Evolutionary conservation across 2,329 filamentous ascomycete genomes (phyloP).

Genomic region (Curvularia lunata): DNA sequence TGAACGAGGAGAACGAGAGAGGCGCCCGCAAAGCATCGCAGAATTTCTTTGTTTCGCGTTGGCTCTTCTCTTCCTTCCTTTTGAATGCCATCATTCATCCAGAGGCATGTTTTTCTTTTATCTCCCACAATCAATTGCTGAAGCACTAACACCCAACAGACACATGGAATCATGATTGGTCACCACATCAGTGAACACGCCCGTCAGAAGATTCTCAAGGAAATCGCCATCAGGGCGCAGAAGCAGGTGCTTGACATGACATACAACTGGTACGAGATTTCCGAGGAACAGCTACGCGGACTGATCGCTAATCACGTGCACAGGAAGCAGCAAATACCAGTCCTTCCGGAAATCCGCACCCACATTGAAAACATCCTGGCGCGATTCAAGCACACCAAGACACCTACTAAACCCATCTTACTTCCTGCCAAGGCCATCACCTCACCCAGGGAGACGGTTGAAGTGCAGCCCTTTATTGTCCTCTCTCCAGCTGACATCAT

Average conservation of each 20-base stretch:
- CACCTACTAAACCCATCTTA: constrained; percentile 62
- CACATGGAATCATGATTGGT: constrained; percentile 73
- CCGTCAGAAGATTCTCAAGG: constrained; percentile 73
- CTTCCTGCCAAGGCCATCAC: constrained; percentile 75
- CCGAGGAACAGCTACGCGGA: constrained; percentile 7
- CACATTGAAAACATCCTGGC: constrained; percentile 76
- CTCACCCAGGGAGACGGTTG: constrained; percentile 75
- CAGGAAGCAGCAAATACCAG: constrained; percentile 66
- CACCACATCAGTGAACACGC: constrained; percentile 93
- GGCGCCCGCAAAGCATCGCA: constrained; percentile 71
- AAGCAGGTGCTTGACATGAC: constrained; percentile 79
- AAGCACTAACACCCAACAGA: constrained; percentile 53
- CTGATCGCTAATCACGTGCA: constrained; percentile 31
- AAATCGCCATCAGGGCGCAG: constrained; percentile 81
- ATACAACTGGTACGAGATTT: constrained; percentile 66
- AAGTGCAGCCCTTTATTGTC: constrained; percentile 80
- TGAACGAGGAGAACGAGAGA: constrained; percentile 68
- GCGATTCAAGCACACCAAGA: constrained; percentile 60
- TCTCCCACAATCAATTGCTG: constrained; percentile 15
- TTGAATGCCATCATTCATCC: constrained; percentile 85
- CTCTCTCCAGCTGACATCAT: constrained; percentile 79
- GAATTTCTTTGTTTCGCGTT: constrained; percentile 85
- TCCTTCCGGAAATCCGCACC: constrained; percentile 66
- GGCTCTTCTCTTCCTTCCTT: constrained; percentile 89
- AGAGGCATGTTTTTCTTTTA: constrained; percentile 64